phyloP scores from a whole-genome alignment of 2,329 filamentous ascomycete genomes.

The Colletotrichum tropicicola region DNA sequence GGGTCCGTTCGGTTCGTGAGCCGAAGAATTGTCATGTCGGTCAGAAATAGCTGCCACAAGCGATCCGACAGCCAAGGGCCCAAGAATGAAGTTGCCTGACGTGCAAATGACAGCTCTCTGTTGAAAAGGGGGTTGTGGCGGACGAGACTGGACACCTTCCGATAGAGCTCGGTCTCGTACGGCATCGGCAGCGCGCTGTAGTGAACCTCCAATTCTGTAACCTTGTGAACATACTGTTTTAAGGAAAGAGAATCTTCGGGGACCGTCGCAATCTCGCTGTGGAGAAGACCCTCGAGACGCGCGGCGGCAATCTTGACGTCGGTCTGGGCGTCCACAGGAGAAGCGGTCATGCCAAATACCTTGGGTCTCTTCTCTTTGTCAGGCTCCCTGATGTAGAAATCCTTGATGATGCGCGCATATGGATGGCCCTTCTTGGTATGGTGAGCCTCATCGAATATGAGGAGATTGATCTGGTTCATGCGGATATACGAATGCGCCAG shows the following conservation, averaged over 20 bases:
- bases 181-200: constrained; percentile 56
- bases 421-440: constrained; percentile 94
- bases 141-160: constrained; percentile 58
- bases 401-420: constrained; percentile 89
- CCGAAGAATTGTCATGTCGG: constrained; percentile 68
- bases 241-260: constrained; percentile 51
- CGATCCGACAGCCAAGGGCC: constrained; percentile 88
- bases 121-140: constrained; percentile 56
- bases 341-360: constrained; percentile 97
- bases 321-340: constrained; percentile 85
- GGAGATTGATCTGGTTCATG: constrained; percentile 85
- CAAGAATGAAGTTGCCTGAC: constrained; percentile 69
- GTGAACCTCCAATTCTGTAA: constrained; percentile 56
- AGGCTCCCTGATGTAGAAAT: constrained; percentile 73
- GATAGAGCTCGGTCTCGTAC: constrained; percentile 73
- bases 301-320: constrained; percentile 76
- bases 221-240: constrained; percentile 47
- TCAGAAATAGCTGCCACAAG: constrained; percentile 78
- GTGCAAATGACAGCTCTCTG: constrained; percentile 67
- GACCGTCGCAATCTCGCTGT: constrained; percentile 84
- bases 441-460: constrained; percentile 96
- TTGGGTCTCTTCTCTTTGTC: constrained; percentile 67
- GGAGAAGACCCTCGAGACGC: constrained; percentile 79
- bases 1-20: constrained; percentile 63
- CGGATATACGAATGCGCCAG: constrained; percentile 81